These are phyloP conservation scores for Venturia pyrina DNA, from an alignment of 2,329 filamentous ascomycete species.

Conservation along the genomic window DNA sequence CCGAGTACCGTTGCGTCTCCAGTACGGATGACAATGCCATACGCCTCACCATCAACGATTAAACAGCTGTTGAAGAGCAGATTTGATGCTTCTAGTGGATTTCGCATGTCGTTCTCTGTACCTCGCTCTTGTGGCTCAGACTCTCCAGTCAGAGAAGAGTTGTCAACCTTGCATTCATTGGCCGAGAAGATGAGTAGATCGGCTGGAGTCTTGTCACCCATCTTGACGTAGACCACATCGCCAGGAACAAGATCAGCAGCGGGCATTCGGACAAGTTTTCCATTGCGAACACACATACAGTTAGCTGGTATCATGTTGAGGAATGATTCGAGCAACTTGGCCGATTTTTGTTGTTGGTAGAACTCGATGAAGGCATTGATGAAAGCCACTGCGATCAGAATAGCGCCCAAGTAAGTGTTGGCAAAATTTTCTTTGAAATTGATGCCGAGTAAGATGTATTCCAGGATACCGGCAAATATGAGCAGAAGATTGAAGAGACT, in stretches of 20 bases:
- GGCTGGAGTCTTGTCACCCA: slow-evolving; percentile 18
- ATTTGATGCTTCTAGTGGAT: slow-evolving; percentile 57
- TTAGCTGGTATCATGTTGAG: slow-evolving; percentile 20
- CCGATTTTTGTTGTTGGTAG: slow-evolving; percentile 35
- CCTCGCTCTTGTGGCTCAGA: slow-evolving; percentile 60
- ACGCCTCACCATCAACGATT: slow-evolving; percentile 44
- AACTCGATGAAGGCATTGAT: slow-evolving; percentile 59
- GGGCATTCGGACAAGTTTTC: slow-evolving; percentile 27
- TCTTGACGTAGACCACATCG: slow-evolving; percentile 23
- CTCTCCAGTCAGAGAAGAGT: slow-evolving; percentile 19
- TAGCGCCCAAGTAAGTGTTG: slow-evolving; percentile 45
- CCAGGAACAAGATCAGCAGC: slow-evolving; percentile 25
- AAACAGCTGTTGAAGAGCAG: slow-evolving; percentile 46
- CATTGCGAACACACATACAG: slow-evolving; percentile 23
- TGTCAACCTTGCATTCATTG: slow-evolving; percentile 5
- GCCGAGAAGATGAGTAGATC: background rate
- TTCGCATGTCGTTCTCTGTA: slow-evolving; percentile 66
- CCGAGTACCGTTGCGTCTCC: slow-evolving; percentile 7
- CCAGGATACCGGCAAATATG: background rate
- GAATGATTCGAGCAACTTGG: slow-evolving; percentile 31
- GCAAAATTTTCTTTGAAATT: background rate
- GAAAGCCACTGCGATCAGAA: slow-evolving; percentile 53
- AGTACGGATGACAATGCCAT: slow-evolving; percentile 10
- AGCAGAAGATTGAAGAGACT: slow-evolving; percentile 3
- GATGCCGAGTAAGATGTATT: slow-evolving; percentile 7